Conservation (phyloP, 2,329 filamentous ascomycete species). For the Metarhizium album region DNA sequence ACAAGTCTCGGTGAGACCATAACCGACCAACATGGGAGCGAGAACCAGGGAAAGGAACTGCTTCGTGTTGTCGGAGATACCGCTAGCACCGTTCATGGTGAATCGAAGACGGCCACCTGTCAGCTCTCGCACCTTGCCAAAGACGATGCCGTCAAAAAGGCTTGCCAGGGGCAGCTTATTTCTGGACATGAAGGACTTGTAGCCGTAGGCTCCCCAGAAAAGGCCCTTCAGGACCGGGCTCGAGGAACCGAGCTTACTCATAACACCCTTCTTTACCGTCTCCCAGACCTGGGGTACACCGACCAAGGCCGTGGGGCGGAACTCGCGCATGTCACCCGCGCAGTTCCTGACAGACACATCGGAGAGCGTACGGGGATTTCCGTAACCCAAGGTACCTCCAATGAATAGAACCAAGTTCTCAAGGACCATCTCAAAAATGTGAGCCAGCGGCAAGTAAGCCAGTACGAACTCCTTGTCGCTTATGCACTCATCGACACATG, state of each 20-base stretch:
- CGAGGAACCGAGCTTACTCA: constrained; percentile 63
- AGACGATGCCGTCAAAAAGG: constrained; percentile 72
- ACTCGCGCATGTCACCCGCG: constrained; percentile 85
- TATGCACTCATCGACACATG: constrained; percentile 67
- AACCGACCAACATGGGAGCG: constrained; percentile 88
- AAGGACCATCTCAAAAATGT: constrained; percentile 93
- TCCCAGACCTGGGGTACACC: constrained; percentile 97
- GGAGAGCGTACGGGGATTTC: constrained; percentile 78
- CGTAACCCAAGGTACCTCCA: constrained; percentile 88
- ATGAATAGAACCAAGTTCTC: constrained; percentile 85
- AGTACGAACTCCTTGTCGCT: constrained; percentile 69
- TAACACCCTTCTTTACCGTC: constrained; percentile 89
- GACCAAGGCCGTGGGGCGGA: constrained; percentile 79
- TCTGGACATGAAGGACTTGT: constrained; percentile 48
- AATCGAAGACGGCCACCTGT: constrained; percentile 84
- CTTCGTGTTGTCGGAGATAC: constrained; percentile 77
- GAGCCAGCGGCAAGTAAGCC: constrained; percentile 86
- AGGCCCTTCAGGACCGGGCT: constrained; percentile 62
- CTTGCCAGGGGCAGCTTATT: constrained; percentile 53
- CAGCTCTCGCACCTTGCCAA: constrained; percentile 81
- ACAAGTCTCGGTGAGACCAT: constrained; percentile 88
- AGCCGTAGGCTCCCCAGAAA: constrained; percentile 58
- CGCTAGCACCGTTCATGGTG: constrained; percentile 89
- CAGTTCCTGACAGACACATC: constrained; percentile 82
- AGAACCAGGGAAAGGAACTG: constrained; percentile 87